Base-by-base conservation (phyloP, 345 rosid genomes). In the Lepidium africanum region DNA sequence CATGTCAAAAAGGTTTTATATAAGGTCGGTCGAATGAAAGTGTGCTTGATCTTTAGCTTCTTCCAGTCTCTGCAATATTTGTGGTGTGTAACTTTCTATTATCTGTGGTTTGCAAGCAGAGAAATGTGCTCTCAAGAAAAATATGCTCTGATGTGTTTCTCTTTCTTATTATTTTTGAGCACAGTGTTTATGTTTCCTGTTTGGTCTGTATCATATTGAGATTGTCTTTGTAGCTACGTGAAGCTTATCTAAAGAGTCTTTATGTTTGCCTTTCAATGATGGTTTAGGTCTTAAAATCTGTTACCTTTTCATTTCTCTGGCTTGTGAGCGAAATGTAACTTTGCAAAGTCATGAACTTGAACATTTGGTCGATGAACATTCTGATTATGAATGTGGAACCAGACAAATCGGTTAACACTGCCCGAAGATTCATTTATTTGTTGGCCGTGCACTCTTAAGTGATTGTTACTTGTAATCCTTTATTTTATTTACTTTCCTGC, bases 181-280 rank as follows among this genome's bases (percentile, higher is more conserved):
- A 53, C 55, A 21, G 8, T 70, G 43, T 51, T 54, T 45, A 8
- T 62, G 69, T 62, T 37, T 54, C 57, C 5, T 5, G 38, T 41
- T 17, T 33, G 52, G 70, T 72, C 58, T 72, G 76, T 64, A 72
- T 64, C 70, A 64, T 72, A 72, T 27, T 63, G 37, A 37, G 70
- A 63, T 46, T 46, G 57, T 72, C 40, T 38, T 36, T 63, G 41
- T 55, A 55, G 65, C 65, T 72, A 37, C 42, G 36, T 72, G 50
- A 71, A 54, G 40, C 49, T 33, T 50, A 47, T 21, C 7, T n/a
- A 15, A 7, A 27, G n/a, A 21, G 10, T 41, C 38, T 47, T 6
- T 41, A 8, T 30, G 52, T 11, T 17, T 17, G 16, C 27, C 27
- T 47, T 64, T 63, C 23, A 36, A n/a, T n/a, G 52, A 25, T 6